Base-by-base conservation (phyloP, 1,284 basidiomycete genomes). In the Entoloma clypeatum region DNA sequence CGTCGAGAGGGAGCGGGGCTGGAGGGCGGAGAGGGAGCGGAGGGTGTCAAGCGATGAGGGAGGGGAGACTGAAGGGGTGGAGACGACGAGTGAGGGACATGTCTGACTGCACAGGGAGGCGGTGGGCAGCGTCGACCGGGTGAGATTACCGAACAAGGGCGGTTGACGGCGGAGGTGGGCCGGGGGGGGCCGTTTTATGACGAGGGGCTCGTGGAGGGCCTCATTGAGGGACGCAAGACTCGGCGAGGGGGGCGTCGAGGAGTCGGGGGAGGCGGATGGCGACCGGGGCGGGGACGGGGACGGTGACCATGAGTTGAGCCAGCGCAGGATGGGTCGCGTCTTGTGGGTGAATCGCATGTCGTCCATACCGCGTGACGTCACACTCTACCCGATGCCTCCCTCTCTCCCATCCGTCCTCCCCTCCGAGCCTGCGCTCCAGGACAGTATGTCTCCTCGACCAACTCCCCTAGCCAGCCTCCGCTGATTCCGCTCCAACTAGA, bases 71-170 rank as follows among this genome's bases (percentile, higher is more conserved):
- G 65, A 68, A 36, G 66, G 64, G 33, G 59, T 57, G 36, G 68
- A 50, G 44, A 63, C 52, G 48, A 69, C 60, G 49, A 65, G 60
- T 21, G 64, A 59, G 16, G 56, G 55, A 8, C 51, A 51, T 10
- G 52, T 30, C 58, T 22, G 51, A 51, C 19, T 48, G 55, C 28
- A 71, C 5, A 86, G 60, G 2, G 78, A 78, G 2, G 81, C 66
- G 11, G 77, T 81, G 13, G 86, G 83, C 27, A 84, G 69, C 0
- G 82, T 78, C 1, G 75, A 69, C 35, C 80, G 74, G 6, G 81
- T 71, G 34, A 86, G 73, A 50, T 61, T 70, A 49, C 77, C 75
- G 47, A 86, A 64, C 47, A 81, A 74, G 28, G 75, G 71, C 3
- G 81, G 80, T 1, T 74, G 16, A 62, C 68, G 2, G 73, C 78